Base-by-base conservation (phyloP, 768 basidiomycete genomes). In the Fistulinella prunicolor region DNA sequence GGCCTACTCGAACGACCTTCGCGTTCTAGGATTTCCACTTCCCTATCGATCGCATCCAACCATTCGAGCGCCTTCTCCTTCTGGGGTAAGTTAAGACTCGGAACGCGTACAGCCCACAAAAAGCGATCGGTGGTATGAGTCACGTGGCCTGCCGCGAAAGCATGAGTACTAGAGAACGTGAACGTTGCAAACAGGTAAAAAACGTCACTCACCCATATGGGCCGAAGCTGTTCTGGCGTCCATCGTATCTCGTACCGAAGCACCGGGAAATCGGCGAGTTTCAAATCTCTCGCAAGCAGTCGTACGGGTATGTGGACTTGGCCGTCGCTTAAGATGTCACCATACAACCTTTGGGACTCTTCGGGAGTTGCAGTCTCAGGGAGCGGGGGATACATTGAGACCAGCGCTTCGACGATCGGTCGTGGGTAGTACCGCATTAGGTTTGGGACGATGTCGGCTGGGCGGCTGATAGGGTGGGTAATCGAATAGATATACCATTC, bases 401-500 rank as follows among this genome's bases (percentile, higher is more conserved):
- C 50, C 45, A 87, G 63, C 28, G 62, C 64, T 32, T 69, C 54
- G 3, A 79, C 77, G 34, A 83, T 65, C 6, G 77, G 70, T 16
- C 51, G 58, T 1, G 79, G 74, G 61, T 83, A 86, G 58, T 85
- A 89, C 43, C 85, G 65, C 57, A 73, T 67, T 40, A 89, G 60
- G 55, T 85, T 86, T 13, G 72, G 70, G 23, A 73, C 56, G 23
- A 89, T 69, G 53, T 88, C 85, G 26, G 54, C 52, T 20, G 73
- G 66, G 6, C 69, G 62, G 9, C 60, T 30, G 44, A 86, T 76
- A 0, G 81, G 78, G 60, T 87, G 79, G 3, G 85, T 80, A 52
- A 86, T 81, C 5, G 83, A 79, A 58, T 86, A 88, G 39, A 86
- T 72, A 60, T 81, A 86, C 85, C 86, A 89, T 65, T 89, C 85